Conservation (phyloP, 352 stramenopile species). For the Saprolegnia parasitica region DNA sequence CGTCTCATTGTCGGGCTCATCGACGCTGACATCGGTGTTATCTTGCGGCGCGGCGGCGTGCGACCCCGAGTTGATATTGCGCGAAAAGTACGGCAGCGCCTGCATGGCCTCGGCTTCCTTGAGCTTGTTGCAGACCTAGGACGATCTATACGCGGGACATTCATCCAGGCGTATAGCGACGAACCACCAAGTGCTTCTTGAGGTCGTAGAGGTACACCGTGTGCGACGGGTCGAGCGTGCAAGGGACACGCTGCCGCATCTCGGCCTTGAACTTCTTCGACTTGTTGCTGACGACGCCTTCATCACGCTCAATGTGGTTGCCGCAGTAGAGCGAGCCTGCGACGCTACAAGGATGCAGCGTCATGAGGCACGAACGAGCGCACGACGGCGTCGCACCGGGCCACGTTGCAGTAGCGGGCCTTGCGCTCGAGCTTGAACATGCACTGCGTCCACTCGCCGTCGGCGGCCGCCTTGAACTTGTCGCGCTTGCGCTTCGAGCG, state of each 20-base stretch:
- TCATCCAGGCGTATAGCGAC: not conserved
- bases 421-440: slow-evolving; percentile 78
- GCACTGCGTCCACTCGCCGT: slow-evolving; percentile 64
- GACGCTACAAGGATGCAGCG: slow-evolving; percentile 35
- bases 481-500: slow-evolving; percentile 53
- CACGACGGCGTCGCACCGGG: slow-evolving; percentile 36
- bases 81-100: slow-evolving; percentile 59
- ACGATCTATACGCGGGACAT: not conserved
- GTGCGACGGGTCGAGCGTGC: slow-evolving; percentile 61
- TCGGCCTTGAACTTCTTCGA: slow-evolving; percentile 59
- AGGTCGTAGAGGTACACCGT: slow-evolving; percentile 77
- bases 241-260: slow-evolving; percentile 57
- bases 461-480: slow-evolving; percentile 46
- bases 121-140: slow-evolving; percentile 62
- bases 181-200: slow-evolving; percentile 56
- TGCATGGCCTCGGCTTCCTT: slow-evolving; percentile 58
- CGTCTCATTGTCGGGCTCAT: not conserved
- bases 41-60: slow-evolving; percentile 28
- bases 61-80: slow-evolving; percentile 73
- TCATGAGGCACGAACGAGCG: not conserved
- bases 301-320: slow-evolving; percentile 56
- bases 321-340: slow-evolving; percentile 61
- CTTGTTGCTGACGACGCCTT: slow-evolving; percentile 44
- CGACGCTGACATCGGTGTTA: slow-evolving; percentile 29
- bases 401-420: slow-evolving; percentile 78